These are phyloP conservation scores for Echinosphaeria canescens DNA, from an alignment of 2,329 filamentous ascomycete species.

Conservation along the genomic window DNA sequence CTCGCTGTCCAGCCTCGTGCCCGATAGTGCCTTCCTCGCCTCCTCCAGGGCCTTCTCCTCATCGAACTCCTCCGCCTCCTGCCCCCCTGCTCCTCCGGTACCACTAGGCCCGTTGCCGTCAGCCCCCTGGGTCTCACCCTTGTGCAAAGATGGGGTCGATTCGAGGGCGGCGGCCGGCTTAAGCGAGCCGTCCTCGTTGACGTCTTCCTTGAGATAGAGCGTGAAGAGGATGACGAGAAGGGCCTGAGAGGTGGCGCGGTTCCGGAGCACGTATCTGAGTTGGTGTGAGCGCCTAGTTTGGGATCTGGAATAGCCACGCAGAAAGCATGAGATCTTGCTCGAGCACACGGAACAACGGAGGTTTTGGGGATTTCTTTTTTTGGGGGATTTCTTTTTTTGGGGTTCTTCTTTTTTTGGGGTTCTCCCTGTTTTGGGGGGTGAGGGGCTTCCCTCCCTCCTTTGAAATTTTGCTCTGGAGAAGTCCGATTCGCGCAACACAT, in stretches of 20 bases:
- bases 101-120: slow-evolving; percentile 3
- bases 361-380: no score
- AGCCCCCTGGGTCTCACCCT: slow-evolving; percentile 5
- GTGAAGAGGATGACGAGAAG: slow-evolving; percentile 71
- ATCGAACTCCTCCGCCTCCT: slow-evolving; percentile 9
- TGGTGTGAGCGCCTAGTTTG: slow-evolving; percentile 65
- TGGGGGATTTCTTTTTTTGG: no score
- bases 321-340: no score
- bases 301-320: no score
- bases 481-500: no score
- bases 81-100: slow-evolving; percentile 10
- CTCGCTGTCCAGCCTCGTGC: slow-evolving; percentile 6
- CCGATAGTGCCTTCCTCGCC: slow-evolving; percentile 14
- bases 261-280: slow-evolving; percentile 81
- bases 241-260: slow-evolving; percentile 48
- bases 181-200: slow-evolving; percentile 33
- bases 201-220: slow-evolving; percentile 46
- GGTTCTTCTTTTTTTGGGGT: no score
- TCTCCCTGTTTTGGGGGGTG: no score
- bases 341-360: no score
- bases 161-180: slow-evolving; percentile 20
- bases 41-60: slow-evolving; percentile 15
- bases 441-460: no score
- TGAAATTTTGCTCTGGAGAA: no score
- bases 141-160: no score